Evolutionary conservation across 371 early-diverging fungal species (phyloP).

Genomic region (Zychaea mexicana): DNA sequence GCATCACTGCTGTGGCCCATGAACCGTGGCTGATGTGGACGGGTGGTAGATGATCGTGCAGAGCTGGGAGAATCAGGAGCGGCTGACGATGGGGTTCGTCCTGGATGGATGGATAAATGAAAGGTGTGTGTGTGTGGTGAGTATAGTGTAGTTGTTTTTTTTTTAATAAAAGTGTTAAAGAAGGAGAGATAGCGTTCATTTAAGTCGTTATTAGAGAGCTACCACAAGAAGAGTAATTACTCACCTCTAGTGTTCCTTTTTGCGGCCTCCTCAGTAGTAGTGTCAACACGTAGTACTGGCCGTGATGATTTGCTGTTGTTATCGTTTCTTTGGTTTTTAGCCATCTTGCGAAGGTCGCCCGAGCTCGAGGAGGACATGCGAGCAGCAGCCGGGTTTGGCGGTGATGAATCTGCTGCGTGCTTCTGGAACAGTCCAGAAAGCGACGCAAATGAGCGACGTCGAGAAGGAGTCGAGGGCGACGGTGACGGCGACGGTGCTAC

Average conservation of each 20-base stretch:
- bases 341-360: constrained; percentile 22
- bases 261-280: constrained; percentile 12
- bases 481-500: constrained; percentile 13
- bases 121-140: too few species aligned
- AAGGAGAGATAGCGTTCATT: neutral
- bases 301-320: constrained; percentile 1
- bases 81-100: constrained; percentile 9
- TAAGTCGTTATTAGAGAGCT: too few species aligned
- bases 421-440: constrained; percentile 37
- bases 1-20: constrained; percentile 14
- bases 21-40: constrained; percentile 27
- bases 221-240: neutral
- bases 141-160: constrained; percentile 6
- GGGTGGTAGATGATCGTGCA: constrained; percentile 30
- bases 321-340: constrained; percentile 18
- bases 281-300: constrained; percentile 36
- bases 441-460: constrained; percentile 47
- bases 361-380: constrained; percentile 6
- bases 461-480: constrained; percentile 21
- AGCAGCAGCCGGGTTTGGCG: constrained; percentile 20
- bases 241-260: constrained; percentile 40
- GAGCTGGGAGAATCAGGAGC: constrained; percentile 45
- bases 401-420: constrained; percentile 1
- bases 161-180: neutral
- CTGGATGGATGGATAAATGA: neutral